Evolutionary conservation across 352 stramenopile genomes (phyloP), one percentile per base, ranked within the genome.

Genomic region (Halophytophthora polymorphica): DNA sequence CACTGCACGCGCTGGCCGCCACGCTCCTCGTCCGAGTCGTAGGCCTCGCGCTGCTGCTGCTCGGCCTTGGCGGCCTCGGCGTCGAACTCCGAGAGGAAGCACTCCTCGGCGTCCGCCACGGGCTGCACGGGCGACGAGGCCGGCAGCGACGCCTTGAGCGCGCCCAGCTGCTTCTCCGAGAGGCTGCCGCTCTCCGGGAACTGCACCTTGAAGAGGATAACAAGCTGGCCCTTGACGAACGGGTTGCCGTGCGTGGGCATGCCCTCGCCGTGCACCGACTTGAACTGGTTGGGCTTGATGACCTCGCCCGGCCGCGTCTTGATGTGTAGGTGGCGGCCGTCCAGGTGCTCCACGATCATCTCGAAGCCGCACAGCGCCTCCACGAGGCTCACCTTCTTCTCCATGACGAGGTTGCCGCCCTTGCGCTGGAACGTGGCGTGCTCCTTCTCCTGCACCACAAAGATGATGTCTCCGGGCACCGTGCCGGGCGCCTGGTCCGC

Each of bases 231-330:
- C 73, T 98, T 97, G 18, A 98, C 90, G 64, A 99, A 99, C 22
- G 95, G 95, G 73, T 98, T 98, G 44, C 96, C 96, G 65, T 97
- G 86, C 19, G 93, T 96, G 15, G 97, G 97, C 97, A 99, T 99
- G 43, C 97, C 97, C 63, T 99, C 97, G 58, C 93, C 88, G 41
- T 93, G 77, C 29, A 99, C 83, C 17, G 93, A 77, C 73, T 98
- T 98, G 56, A 98, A 89, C 72, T 87, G 74, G 68, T 96, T 91
- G 35, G 83, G 86, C 75, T 93, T 91, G 56, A 98, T 97, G 54
- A 98, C 83, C 75, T 98, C 88, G 52, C 91, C 93, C 21, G 93
- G 88, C 38, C 75, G 73, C 12, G 88, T 95, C 74, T 97, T 97
- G 66, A 98, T 86, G 66, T 97, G 78, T 64, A 98, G 66, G 45